phyloP scores from a whole-genome alignment of 192 early-diverging fungal genomes.

The Entrophospora sp. region DNA sequence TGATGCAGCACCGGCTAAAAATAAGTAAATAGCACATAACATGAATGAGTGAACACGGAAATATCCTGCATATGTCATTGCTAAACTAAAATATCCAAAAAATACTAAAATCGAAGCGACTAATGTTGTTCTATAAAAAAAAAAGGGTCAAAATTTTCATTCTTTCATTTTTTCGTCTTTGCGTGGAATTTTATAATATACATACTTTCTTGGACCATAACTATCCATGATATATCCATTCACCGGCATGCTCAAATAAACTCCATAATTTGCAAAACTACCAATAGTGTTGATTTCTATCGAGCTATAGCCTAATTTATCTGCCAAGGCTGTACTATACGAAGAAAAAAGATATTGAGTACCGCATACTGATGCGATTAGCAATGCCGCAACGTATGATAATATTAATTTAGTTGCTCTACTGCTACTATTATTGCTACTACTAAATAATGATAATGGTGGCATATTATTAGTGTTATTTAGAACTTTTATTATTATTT shows the following conservation, averaged over 20 bases:
- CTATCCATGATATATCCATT: slow-evolving; percentile 41
- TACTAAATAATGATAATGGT: too few relatives aligned
- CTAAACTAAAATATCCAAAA: not conserved
- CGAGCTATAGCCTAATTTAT: slow-evolving; percentile 45
- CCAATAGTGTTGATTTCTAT: slow-evolving; percentile 54
- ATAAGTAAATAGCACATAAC: not conserved
- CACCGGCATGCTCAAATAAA: slow-evolving; percentile 56
- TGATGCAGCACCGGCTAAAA: not conserved
- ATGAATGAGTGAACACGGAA: not conserved
- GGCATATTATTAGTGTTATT: too few relatives aligned
- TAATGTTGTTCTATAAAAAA: not conserved
- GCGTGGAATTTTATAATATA: too few relatives aligned
- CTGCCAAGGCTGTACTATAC: slow-evolving; percentile 46
- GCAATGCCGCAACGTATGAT: slow-evolving; percentile 36
- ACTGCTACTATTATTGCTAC: too few relatives aligned
- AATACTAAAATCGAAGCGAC: not conserved
- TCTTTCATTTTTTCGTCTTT: too few relatives aligned
- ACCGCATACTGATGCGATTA: slow-evolving; percentile 46
- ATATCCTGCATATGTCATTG: not conserved
- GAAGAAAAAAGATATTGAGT: slow-evolving; percentile 61
- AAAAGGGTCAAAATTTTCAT: not conserved
- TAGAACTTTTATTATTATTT: too few relatives aligned
- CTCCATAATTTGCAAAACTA: slow-evolving; percentile 53
- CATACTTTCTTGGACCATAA: slow-evolving; percentile 31
- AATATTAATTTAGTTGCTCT: slow-evolving; percentile 28